phyloP scores from a whole-genome alignment of 2,329 filamentous ascomycete species.

The Calonectria naviculata region DNA sequence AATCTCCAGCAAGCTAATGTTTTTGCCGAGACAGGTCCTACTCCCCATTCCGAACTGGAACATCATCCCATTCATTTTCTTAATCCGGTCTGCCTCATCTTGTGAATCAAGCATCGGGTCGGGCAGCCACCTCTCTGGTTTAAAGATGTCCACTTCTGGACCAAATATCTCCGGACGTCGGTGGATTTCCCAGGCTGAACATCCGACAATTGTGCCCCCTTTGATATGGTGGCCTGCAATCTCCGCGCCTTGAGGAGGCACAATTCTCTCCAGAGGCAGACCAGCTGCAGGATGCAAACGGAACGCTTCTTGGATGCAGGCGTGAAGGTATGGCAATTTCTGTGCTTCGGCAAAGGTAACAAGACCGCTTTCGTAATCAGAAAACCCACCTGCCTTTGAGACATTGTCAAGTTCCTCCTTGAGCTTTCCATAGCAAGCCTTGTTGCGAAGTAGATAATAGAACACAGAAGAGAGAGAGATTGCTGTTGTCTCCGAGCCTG shows the following conservation, averaged over 20 bases:
- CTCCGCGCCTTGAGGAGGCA: constrained; percentile 71
- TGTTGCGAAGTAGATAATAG: constrained; percentile 78
- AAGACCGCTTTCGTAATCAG: constrained; percentile 64
- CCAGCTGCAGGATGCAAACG: constrained; percentile 80
- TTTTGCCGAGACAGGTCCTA: constrained; percentile 77
- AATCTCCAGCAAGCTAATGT: constrained; percentile 71
- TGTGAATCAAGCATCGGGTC: constrained; percentile 50
- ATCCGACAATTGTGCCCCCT: constrained; percentile 80
- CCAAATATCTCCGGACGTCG: constrained; percentile 76
- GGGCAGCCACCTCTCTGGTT: constrained; percentile 75
- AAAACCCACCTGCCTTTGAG: constrained; percentile 61
- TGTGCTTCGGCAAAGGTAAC: constrained; percentile 78
- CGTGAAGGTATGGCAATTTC: constrained; percentile 80
- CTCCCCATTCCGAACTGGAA: constrained; percentile 77
- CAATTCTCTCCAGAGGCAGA: constrained; percentile 78
- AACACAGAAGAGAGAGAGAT: constrained; percentile 79
- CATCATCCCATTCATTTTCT: constrained; percentile 42
- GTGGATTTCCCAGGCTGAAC: constrained; percentile 81
- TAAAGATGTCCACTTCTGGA: constrained; percentile 70
- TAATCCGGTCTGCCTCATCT: constrained; percentile 55
- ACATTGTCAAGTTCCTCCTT: constrained; percentile 72
- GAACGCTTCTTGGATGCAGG: constrained; percentile 82
- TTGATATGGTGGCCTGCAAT: constrained; percentile 72
- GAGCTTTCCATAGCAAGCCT: constrained; percentile 63
- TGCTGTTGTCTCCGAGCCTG: constrained; percentile 83